Conservation (phyloP, 2,329 filamentous ascomycete species). For the Sporothrix euskadiensis region DNA sequence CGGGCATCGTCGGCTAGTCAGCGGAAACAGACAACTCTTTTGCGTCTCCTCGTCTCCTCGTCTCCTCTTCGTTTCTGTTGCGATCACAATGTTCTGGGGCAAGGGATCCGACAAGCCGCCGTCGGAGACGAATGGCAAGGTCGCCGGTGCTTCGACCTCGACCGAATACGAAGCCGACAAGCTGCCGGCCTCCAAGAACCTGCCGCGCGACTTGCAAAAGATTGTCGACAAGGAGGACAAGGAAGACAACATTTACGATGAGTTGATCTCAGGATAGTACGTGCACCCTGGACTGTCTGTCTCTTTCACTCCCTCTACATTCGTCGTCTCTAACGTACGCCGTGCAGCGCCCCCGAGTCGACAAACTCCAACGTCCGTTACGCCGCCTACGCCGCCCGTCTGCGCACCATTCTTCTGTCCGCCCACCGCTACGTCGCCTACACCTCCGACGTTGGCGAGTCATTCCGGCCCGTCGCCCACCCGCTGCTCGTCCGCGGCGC, state of each 20-base stretch:
- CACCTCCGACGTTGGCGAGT: slow-evolving; percentile 94
- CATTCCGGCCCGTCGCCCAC: slow-evolving; percentile 89
- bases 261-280: slow-evolving; percentile 76
- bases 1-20: background rate
- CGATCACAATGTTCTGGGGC: slow-evolving; percentile 46
- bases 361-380: slow-evolving; percentile 87
- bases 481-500: slow-evolving; percentile 77
- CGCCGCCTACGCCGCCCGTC: slow-evolving; percentile 83
- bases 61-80: background rate
- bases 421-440: slow-evolving; percentile 97
- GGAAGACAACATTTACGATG: slow-evolving; percentile 74
- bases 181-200: slow-evolving; percentile 52
- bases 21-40: background rate
- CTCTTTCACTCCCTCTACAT: background rate
- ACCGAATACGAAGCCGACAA: slow-evolving; percentile 47
- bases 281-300: slow-evolving; percentile 41
- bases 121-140: slow-evolving; percentile 30
- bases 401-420: slow-evolving; percentile 82
- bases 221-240: slow-evolving; percentile 59
- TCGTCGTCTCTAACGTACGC: background rate
- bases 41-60: background rate
- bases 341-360: slow-evolving; percentile 67
- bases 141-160: slow-evolving; percentile 33
- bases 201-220: slow-evolving; percentile 57
- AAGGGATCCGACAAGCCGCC: slow-evolving; percentile 38